Evolutionary conservation across 306 rosid genomes (phyloP).

Genomic region (Quercus parvula): DNA sequence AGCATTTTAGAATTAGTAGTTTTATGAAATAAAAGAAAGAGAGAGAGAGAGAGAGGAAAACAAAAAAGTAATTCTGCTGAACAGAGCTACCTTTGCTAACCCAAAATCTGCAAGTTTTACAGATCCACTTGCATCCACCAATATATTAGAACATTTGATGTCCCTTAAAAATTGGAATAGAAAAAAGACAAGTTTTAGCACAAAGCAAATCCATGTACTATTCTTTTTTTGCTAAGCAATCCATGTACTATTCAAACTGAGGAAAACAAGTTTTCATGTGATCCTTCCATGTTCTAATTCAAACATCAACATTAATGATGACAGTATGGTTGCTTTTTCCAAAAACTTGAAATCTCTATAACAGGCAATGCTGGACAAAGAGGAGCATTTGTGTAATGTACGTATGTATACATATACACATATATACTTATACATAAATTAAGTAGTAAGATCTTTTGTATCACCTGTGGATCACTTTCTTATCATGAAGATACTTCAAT

Average conservation of each 20-base stretch:
- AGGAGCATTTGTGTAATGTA: too few species aligned
- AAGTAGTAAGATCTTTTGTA: constrained; percentile 1
- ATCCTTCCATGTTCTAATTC: neutral
- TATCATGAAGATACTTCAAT: constrained; percentile 58
- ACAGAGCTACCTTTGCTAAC: constrained; percentile 50
- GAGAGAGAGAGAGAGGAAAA: neutral
- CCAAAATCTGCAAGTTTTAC: constrained; percentile 62
- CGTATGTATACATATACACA: too few species aligned
- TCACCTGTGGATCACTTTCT: constrained; percentile 59
- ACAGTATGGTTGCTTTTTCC: neutral
- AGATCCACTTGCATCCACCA: constrained; percentile 45
- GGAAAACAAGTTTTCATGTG: neutral
- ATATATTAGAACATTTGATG: constrained; percentile 51
- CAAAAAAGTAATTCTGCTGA: neutral
- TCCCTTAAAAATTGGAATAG: constrained; percentile 27
- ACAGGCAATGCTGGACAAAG: too few species aligned
- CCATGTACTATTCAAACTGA: neutral
- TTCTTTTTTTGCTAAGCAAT: neutral
- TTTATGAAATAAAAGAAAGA: neutral
- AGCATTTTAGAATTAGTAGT: constrained; percentile 1
- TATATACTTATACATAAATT: neutral
- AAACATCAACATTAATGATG: neutral
- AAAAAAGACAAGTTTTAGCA: neutral
- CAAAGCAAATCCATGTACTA: neutral
- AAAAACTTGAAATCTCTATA: neutral